Percentiles rank a stretch among this genome's conserved stretches.
These are phyloP conservation scores for Ganoderma resinaceum DNA, from an alignment of 1,284 basidiomycete species.

Conservation along the genomic window DNA sequence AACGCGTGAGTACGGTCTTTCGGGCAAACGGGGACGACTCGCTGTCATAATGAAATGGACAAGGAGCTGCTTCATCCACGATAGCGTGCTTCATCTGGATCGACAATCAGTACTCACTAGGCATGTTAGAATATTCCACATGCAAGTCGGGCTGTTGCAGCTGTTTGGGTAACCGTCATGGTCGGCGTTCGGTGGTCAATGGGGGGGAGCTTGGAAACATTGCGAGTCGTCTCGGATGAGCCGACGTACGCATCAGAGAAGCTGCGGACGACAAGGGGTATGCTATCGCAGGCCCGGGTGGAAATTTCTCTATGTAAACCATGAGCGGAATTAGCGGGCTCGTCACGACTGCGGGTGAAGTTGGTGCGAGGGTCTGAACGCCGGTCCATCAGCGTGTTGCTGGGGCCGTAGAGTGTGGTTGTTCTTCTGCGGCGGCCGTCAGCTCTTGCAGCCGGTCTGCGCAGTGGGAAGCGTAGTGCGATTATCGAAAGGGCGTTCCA, in stretches of 20 bases:
- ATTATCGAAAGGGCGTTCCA: background rate
- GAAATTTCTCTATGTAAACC: background rate
- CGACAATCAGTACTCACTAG: background rate
- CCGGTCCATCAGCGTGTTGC: background rate
- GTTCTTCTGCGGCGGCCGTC: background rate
- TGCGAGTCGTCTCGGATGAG: background rate
- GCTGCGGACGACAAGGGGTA: background rate
- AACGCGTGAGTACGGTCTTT: background rate
- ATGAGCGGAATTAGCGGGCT: background rate
- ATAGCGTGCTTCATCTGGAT: background rate
- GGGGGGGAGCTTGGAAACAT: background rate
- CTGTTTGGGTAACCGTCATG: too few relatives aligned
- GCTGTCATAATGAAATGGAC: background rate
- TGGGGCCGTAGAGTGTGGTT: background rate
- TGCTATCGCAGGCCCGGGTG: too few relatives aligned
- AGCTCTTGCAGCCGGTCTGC: background rate
- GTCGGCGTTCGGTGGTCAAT: background rate
- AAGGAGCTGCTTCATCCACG: background rate
- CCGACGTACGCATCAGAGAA: background rate
- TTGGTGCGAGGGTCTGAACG: background rate
- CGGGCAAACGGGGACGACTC: background rate
- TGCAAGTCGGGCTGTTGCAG: background rate
- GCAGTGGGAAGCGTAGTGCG: slow-evolving; percentile 1
- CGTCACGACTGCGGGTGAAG: background rate
- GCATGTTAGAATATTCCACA: background rate